Base-by-base conservation (phyloP, 495 filamentous ascomycete species). In the Aspergillus homomorphus region DNA sequence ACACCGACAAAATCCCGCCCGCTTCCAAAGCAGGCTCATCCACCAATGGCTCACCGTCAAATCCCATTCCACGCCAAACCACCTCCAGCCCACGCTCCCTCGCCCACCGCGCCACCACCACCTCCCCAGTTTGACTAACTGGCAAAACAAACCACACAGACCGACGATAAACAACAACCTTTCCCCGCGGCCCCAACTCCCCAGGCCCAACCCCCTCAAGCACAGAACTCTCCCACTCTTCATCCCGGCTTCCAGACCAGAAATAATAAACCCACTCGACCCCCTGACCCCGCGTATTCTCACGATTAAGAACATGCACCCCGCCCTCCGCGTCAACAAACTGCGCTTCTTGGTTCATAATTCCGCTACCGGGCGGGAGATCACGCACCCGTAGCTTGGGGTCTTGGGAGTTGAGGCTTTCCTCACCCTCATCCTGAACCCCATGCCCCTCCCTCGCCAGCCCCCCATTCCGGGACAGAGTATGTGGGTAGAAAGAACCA, bases 311-410 rank as follows among this genome's bases (percentile, higher is more conserved):
- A 30, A 53, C 51, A 43, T 53, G 51, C 5, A 53, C 38, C 28
- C 51, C 51, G 15, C 51, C 51, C 1, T 23, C 18, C 1, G 30
- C 30, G 24, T 53, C 51, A 7, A 53, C 28, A 2, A 20, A 43
- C 38, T 53, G 51, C 18, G 23, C 51, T 20, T 53, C 51, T 21
- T 53, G 51, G 38, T 53, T 53, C 51, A 53, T 53, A 24, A 53
- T 53, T 3, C 51, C 51, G 41, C 51, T 53, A 8, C 41, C 30
- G 20, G 30, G 51, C 10, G 51, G 51, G 38, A 53, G 42, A 24
- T 53, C 51, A 4, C 15, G 42, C 3, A 42, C 51, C 18, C 30
- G 51, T 9, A 53, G 30, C 21, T 30, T 18, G 10, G 7, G 7
- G 41, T 53, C 51, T 30, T 43, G 51, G 14, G 51, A 53, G 19